A percentile compares a stretch with the other conserved stretches of the same genome.
Evolutionary conservation across 345 rosid genomes (phyloP).

Genomic region (Gossypioides kirkii): DNA sequence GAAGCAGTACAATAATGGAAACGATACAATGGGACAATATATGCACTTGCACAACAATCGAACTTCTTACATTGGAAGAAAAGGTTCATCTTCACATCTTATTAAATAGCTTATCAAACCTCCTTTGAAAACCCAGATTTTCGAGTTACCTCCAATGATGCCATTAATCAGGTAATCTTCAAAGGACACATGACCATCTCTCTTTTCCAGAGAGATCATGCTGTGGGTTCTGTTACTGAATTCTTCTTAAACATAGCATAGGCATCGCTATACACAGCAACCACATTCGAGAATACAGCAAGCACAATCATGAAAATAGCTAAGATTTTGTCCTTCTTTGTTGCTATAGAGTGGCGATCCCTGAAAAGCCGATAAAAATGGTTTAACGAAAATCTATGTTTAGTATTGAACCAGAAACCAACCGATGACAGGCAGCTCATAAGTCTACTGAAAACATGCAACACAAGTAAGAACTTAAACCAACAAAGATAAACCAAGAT

Average conservation of each 20-base stretch:
- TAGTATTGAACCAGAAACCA: not conserved
- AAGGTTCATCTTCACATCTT: not conserved
- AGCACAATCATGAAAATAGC: conserved; percentile 67
- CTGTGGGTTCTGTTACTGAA: not conserved
- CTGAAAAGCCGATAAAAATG: conserved; percentile 31
- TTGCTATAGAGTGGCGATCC: conserved; percentile 69
- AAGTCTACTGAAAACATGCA: not conserved
- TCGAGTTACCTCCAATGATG: not conserved
- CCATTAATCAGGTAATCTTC: not conserved
- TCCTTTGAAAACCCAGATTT: conserved; percentile 7
- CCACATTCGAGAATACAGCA: conserved; percentile 60
- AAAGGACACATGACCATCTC: not conserved
- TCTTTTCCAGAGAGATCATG: not conserved
- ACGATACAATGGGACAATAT: not conserved
- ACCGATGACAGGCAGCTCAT: not conserved
- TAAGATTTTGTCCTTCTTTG: conserved; percentile 57
- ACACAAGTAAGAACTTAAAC: not conserved
- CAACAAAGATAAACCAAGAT: not conserved
- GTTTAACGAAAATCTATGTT: not conserved
- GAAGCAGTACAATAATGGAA: not conserved
- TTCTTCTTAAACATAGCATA: conserved; percentile 43
- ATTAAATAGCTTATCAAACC: not conserved
- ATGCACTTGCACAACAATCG: not conserved
- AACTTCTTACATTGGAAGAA: not conserved
- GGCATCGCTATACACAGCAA: conserved; percentile 82